phyloP scores from a whole-genome alignment of 192 early-diverging fungal genomes.

The Coemansia sp. region DNA sequence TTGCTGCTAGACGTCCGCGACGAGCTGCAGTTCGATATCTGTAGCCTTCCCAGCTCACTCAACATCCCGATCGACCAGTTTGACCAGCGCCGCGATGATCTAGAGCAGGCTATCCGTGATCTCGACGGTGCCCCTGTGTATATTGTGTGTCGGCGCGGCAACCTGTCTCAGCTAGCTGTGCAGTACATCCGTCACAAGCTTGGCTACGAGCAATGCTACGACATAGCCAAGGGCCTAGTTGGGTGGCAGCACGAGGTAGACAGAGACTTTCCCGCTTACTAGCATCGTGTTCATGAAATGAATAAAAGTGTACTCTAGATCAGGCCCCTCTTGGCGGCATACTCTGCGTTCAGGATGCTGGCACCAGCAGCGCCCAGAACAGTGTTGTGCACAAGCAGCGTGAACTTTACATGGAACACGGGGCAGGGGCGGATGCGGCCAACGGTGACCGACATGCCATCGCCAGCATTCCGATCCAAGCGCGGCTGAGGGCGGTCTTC shows the following conservation, averaged over 20 bases:
- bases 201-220: conserved; percentile 64
- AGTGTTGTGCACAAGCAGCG: conserved; percentile 91
- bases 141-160: conserved; percentile 84
- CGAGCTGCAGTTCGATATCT: conserved; percentile 80
- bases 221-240: conserved; percentile 80
- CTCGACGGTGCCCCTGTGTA: conserved; percentile 61
- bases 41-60: conserved; percentile 64
- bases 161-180: conserved; percentile 87
- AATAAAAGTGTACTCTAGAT: too few species aligned
- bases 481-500: conserved; percentile 93
- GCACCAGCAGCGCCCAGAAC: conserved; percentile 94
- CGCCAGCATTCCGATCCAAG: conserved; percentile 78
- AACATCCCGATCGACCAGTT: conserved; percentile 58
- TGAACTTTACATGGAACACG: conserved; percentile 90
- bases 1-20: conserved; percentile 89
- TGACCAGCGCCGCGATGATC: conserved; percentile 19
- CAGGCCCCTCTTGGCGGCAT: conserved; percentile 79
- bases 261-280: conserved; percentile 78
- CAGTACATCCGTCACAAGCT: conserved; percentile 61
- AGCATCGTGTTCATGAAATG: too few species aligned
- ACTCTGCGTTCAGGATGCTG: conserved; percentile 90
- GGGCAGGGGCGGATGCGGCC: conserved; percentile 83
- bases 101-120: conserved; percentile 38
- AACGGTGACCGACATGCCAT: conserved; percentile 89
- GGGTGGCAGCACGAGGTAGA: conserved; percentile 77